Evolutionary conservation across 805 yeast genomes (phyloP).

Genomic region (Schwanniomyces yamadae): DNA sequence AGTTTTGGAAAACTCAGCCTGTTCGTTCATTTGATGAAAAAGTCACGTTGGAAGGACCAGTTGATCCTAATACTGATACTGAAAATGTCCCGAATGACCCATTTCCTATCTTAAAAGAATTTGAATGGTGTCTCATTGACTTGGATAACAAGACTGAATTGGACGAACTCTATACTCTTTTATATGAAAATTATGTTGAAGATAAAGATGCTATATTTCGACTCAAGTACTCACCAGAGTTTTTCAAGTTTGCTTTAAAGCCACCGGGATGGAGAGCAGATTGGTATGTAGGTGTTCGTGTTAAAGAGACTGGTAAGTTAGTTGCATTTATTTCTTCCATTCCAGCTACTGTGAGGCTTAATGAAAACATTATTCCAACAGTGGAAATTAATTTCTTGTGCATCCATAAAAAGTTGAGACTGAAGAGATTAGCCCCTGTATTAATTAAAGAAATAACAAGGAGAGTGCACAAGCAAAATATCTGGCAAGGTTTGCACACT

Average conservation of each 20-base stretch:
- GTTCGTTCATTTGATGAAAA: conserved; percentile 75
- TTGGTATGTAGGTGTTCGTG: conserved; percentile 94
- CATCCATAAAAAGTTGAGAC: conserved; percentile 88
- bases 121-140: conserved; percentile 88
- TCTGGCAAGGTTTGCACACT: conserved; percentile 96
- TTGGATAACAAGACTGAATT: conserved; percentile 51
- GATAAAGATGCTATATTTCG: conserved; percentile 90
- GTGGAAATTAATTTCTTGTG: conserved; percentile 93
- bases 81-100: conserved; percentile 73
- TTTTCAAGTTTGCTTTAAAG: conserved; percentile 88
- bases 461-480: conserved; percentile 76
- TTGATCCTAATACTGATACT: conserved; percentile 65
- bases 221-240: conserved; percentile 80
- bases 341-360: conserved; percentile 68
- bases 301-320: conserved; percentile 67
- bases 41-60: conserved; percentile 74
- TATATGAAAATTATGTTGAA: conserved; percentile 91
- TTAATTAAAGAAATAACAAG: conserved; percentile 92
- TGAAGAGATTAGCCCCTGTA: conserved; percentile 93
- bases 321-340: conserved; percentile 93
- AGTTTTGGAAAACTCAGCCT: conserved; percentile 98
- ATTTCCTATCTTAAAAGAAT: conserved; percentile 67
- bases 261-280: conserved; percentile 90
- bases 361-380: conserved; percentile 50
- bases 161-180: conserved; percentile 73